phyloP scores from a whole-genome alignment of 1,284 basidiomycete species.

The Ustilago cynodontis region DNA sequence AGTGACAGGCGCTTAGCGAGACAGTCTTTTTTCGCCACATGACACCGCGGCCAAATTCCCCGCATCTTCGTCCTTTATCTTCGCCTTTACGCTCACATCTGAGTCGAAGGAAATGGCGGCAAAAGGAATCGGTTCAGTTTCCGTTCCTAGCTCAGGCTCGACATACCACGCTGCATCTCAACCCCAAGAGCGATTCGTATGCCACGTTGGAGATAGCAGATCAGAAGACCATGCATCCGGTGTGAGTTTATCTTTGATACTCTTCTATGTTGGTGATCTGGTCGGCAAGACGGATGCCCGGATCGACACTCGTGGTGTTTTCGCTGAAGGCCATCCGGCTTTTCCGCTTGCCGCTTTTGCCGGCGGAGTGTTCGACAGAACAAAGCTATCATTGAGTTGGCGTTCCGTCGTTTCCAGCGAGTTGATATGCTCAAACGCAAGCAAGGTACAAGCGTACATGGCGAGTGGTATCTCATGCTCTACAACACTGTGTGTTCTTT shows the following conservation, averaged over 20 bases:
- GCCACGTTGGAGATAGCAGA: not conserved
- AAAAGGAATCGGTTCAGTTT: no score
- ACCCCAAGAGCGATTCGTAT: no score
- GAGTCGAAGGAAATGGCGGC: no score
- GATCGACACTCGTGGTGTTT: not conserved
- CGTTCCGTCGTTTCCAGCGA: no score
- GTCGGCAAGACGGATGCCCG: not conserved
- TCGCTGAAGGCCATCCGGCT: not conserved
- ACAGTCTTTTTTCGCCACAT: not conserved
- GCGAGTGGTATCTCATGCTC: not conserved
- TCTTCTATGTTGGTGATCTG: not conserved
- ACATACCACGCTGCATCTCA: not conserved
- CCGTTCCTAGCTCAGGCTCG: no score
- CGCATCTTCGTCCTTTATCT: no score
- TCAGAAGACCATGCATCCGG: not conserved
- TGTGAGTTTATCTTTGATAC: not conserved
- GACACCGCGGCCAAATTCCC: no score
- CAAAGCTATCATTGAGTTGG: no score
- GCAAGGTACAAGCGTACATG: no score
- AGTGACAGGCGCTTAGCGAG: constrained; percentile 3
- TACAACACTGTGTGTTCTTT: not conserved
- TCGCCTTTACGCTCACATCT: no score
- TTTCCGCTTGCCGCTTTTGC: not conserved
- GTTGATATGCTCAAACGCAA: no score
- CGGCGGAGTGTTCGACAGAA: not conserved